These are phyloP conservation scores for Botrytis fragariae DNA, from an alignment of 2,329 filamentous ascomycete species.

Conservation along the genomic window DNA sequence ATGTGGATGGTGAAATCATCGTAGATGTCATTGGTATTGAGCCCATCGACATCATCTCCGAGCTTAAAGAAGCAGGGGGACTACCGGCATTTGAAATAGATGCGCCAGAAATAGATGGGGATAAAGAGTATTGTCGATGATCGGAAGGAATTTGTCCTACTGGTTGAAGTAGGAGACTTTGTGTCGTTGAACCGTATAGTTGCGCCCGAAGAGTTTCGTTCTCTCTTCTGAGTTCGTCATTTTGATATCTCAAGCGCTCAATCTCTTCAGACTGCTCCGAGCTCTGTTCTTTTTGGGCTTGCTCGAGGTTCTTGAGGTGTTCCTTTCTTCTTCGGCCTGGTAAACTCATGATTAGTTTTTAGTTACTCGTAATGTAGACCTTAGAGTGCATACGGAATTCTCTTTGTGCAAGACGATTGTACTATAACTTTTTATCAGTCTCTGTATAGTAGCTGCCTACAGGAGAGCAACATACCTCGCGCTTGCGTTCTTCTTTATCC, in stretches of 20 bases:
- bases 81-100: constrained; percentile 37
- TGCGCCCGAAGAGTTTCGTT: constrained; percentile 42
- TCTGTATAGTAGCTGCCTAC: neutral
- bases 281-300: constrained; percentile 43
- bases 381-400: constrained; percentile 43
- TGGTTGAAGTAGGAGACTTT: constrained; percentile 31
- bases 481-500: constrained; percentile 40
- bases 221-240: constrained; percentile 42
- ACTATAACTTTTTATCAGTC: constrained; percentile 28
- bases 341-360: constrained; percentile 23
- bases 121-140: constrained; percentile 37
- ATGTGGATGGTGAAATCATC: constrained; percentile 35
- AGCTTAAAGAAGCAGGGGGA: constrained; percentile 34
- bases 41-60: constrained; percentile 38
- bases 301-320: constrained; percentile 45
- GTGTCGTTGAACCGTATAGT: constrained; percentile 39
- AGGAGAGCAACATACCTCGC: constrained; percentile 33
- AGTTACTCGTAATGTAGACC: neutral
- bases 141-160: constrained; percentile 27
- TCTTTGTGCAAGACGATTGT: constrained; percentile 45
- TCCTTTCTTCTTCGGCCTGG: constrained; percentile 46
- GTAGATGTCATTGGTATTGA: constrained; percentile 38
- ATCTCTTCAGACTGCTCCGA: constrained; percentile 43
- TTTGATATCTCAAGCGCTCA: constrained; percentile 42
- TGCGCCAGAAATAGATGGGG: constrained; percentile 37